These are phyloP conservation scores for Microsporum audouinii DNA, from an alignment of 2,329 filamentous ascomycete species.

Conservation along the genomic window DNA sequence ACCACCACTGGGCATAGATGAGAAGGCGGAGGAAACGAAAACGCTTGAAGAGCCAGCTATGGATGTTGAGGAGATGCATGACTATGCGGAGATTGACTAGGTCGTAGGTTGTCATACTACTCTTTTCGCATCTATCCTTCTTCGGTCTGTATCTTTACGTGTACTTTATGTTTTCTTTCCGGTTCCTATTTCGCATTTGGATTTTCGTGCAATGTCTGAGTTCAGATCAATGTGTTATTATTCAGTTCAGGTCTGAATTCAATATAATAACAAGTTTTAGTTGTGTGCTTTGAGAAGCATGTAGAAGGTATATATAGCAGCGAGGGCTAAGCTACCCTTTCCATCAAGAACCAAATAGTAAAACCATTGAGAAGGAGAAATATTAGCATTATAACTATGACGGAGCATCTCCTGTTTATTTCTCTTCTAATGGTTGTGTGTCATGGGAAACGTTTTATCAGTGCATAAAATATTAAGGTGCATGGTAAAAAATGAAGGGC, in stretches of 20 bases:
- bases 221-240: background rate
- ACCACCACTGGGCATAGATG: conserved; percentile 4
- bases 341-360: background rate
- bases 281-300: background rate
- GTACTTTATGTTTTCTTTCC: background rate
- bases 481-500: background rate
- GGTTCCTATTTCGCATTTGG: background rate
- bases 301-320: background rate
- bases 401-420: background rate
- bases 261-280: background rate
- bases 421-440: background rate
- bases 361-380: background rate
- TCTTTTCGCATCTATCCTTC: background rate
- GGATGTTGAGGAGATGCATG: conserved; percentile 15
- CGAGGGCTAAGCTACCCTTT: background rate
- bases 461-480: background rate
- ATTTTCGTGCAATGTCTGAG: background rate
- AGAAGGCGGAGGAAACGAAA: background rate
- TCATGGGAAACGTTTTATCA: background rate
- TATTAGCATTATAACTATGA: background rate
- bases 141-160: background rate
- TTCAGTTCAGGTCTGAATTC: background rate
- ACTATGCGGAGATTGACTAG: conserved; percentile 22
- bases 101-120: background rate
- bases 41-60: conserved; percentile 5